Percentiles rank a stretch among this genome's conserved stretches.
phyloP scores from a whole-genome alignment of 768 basidiomycete species.

The Tylopilus plumbeoviolaceoides region DNA sequence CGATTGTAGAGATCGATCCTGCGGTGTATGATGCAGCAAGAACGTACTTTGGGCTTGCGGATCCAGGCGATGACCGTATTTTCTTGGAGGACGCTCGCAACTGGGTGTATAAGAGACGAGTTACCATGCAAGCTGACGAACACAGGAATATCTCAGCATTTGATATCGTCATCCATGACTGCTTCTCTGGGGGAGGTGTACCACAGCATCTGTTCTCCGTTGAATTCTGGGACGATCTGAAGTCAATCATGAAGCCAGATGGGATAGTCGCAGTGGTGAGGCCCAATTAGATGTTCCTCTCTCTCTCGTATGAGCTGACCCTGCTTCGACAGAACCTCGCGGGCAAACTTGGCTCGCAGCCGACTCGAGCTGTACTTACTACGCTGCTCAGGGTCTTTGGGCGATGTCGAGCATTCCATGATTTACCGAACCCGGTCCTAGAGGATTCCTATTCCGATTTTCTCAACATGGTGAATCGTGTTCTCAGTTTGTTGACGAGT shows the following conservation, averaged over 20 bases:
- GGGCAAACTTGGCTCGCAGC: slow-evolving; percentile 58
- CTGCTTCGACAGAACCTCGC: slow-evolving; percentile 66
- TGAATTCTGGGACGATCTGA: slow-evolving; percentile 79
- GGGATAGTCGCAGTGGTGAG: slow-evolving; percentile 81
- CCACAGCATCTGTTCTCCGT: slow-evolving; percentile 80
- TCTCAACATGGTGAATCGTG: slow-evolving; percentile 64
- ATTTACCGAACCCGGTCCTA: slow-evolving; percentile 44
- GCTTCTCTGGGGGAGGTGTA: slow-evolving; percentile 92
- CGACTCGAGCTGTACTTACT: slow-evolving; percentile 60
- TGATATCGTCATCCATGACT: slow-evolving; percentile 83
- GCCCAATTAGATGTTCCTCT: slow-evolving; percentile 7
- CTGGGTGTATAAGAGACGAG: slow-evolving; percentile 53
- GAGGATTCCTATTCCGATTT: slow-evolving; percentile 51
- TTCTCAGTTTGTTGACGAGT: not conserved
- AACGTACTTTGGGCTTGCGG: slow-evolving; percentile 73
- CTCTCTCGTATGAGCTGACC: not conserved
- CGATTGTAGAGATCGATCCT: slow-evolving; percentile 92
- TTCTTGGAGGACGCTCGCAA: slow-evolving; percentile 74
- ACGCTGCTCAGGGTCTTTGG: slow-evolving; percentile 72
- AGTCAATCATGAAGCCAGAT: slow-evolving; percentile 56
- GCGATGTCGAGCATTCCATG: slow-evolving; percentile 82
- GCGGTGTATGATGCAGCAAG: slow-evolving; percentile 82
- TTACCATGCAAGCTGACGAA: slow-evolving; percentile 22
- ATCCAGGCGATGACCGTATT: slow-evolving; percentile 54
- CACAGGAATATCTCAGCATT: slow-evolving; percentile 31